These are phyloP conservation scores for Elymus sibiricus DNA, from an alignment of 176 grass and related monocot species.

Conservation along the genomic window DNA sequence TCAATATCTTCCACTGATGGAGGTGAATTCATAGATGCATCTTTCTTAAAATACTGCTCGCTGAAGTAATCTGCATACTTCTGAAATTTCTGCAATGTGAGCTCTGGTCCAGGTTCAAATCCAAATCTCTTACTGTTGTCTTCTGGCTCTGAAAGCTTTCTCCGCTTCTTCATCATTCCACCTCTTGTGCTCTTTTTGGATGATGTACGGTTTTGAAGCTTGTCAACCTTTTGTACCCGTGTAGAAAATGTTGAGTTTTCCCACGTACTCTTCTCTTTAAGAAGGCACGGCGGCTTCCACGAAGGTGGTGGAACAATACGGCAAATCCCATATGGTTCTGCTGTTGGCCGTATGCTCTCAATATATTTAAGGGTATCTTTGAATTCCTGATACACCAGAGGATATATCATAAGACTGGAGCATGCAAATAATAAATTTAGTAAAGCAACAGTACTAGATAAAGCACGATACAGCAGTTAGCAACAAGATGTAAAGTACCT, in stretches of 20 bases:
- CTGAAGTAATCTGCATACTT: conserved; percentile 90
- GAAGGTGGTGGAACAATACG: conserved; percentile 90
- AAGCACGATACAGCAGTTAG: neutral
- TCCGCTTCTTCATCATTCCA: conserved; percentile 66
- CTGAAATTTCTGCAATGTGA: conserved; percentile 74
- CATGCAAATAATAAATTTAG: neutral
- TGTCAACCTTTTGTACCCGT: conserved; percentile 75
- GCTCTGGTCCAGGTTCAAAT: conserved; percentile 87
- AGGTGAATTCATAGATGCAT: conserved; percentile 34
- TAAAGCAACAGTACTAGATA: neutral
- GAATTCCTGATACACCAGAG: conserved; percentile 61
- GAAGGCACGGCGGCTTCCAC: conserved; percentile 83
- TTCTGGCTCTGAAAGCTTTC: conserved; percentile 53
- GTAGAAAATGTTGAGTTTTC: conserved; percentile 75
- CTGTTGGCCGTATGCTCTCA: conserved; percentile 58
- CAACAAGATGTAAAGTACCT: conserved; percentile 50
- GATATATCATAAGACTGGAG: conserved; percentile 18
- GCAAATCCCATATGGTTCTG: conserved; percentile 84
- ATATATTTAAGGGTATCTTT: conserved; percentile 92
- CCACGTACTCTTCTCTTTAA: conserved; percentile 74
- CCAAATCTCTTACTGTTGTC: conserved; percentile 70
- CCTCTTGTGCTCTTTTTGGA: conserved; percentile 54
- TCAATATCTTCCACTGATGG: conserved; percentile 76
- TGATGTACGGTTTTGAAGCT: conserved; percentile 87
- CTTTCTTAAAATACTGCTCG: conserved; percentile 64